A percentile compares a stretch with the other conserved stretches of the same genome.
Evolutionary conservation across 2,329 filamentous ascomycete species (phyloP).

Genomic region (Hymenoscyphus linearis): DNA sequence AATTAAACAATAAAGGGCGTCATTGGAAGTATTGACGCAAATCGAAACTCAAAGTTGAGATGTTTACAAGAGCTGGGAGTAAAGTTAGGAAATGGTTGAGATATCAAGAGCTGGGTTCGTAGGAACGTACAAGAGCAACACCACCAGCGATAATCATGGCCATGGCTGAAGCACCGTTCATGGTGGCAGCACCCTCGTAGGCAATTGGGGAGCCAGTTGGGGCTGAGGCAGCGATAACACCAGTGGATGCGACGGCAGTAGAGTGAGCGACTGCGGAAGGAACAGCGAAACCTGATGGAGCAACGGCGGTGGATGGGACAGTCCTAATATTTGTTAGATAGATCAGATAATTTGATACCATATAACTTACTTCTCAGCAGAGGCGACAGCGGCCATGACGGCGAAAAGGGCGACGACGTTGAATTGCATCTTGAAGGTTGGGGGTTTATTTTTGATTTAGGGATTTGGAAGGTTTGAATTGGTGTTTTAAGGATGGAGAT

Average conservation of each 20-base stretch:
- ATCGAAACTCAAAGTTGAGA: conserved; percentile 18
- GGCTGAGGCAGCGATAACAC: conserved; percentile 18
- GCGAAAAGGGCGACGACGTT: conserved; percentile 27
- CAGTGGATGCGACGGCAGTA: conserved; percentile 22
- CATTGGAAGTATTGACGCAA: conserved; percentile 18
- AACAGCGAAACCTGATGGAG: not conserved
- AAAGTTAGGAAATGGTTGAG: conserved; percentile 13
- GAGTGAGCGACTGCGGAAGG: conserved; percentile 12
- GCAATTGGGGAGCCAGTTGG: conserved; percentile 27
- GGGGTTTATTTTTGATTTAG: conserved; percentile 8
- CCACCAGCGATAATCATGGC: conserved; percentile 32
- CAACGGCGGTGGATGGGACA: conserved; percentile 16
- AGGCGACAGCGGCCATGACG: conserved; percentile 27
- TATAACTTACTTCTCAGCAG: conserved; percentile 21
- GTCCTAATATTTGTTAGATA: conserved; percentile 21
- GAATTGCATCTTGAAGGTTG: conserved; percentile 34
- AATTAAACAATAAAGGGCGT: conserved; percentile 24
- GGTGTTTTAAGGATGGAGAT: conserved; percentile 13
- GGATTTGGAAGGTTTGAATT: conserved; percentile 7
- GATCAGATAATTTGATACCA: not conserved
- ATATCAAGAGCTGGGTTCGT: not conserved
- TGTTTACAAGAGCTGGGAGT: conserved; percentile 28
- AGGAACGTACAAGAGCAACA: conserved; percentile 30
- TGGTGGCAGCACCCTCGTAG: conserved; percentile 27
- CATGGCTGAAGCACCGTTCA: conserved; percentile 28